These are phyloP conservation scores for Uronychia binucleata DNA, from an alignment of 73 alveolate genomes.

Conservation along the genomic window DNA sequence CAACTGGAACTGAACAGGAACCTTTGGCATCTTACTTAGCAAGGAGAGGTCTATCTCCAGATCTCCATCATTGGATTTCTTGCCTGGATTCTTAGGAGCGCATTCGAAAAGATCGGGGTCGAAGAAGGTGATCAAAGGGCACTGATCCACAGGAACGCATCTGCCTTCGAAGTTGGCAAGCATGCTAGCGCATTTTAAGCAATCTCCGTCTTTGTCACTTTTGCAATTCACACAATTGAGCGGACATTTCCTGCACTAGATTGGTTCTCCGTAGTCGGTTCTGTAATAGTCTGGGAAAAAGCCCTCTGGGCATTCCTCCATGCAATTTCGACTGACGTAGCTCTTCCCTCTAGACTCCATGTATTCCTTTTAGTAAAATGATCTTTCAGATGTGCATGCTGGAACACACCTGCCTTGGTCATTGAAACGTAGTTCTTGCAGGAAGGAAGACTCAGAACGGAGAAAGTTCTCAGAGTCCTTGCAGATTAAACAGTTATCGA, in stretches of 20 bases:
- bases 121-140: no score
- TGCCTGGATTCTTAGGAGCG: no score
- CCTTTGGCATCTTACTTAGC: no score
- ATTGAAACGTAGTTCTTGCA: no score
- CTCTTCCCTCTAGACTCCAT: conserved; percentile 1
- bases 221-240: background rate
- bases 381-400: conserved; percentile 10
- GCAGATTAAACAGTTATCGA: conserved; percentile 16
- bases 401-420: conserved; percentile 31
- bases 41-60: no score
- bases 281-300: background rate
- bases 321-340: conserved; percentile 10
- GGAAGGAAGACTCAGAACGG: no score
- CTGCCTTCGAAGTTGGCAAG: conserved; percentile 27
- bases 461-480: no score
- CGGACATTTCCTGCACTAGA: background rate
- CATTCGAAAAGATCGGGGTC: no score
- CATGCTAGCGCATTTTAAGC: background rate
- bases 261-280: conserved; percentile 32
- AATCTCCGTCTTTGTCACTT: background rate
- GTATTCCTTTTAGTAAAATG: conserved; percentile 6
- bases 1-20: background rate
- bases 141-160: background rate
- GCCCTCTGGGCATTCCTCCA: conserved; percentile 36
- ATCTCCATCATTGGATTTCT: no score